Base-by-base conservation (phyloP, 345 rosid genomes). In the Capsella bursapastoris region DNA sequence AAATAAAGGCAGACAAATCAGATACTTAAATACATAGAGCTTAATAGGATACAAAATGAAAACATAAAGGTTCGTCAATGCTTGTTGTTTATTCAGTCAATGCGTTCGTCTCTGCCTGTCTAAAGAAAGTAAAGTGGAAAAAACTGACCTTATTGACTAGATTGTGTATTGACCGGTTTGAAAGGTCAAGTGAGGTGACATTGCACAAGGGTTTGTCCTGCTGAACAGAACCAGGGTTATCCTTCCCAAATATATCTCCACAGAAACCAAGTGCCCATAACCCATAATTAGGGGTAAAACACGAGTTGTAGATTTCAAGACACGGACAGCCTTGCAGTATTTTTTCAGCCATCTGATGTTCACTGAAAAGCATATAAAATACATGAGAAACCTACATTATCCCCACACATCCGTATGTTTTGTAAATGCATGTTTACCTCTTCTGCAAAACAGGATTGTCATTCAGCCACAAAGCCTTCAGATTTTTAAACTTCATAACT, bases 221-320 rank as follows among this genome's bases (percentile, higher is more conserved):
- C 55, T 66, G 47, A 66, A 50, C 44, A 71, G 48, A 69, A 68
- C 82, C 84, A 29, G 94, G 96, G 79, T 85, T 82, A 78, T 87
- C 91, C 82, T 90, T 88, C 55, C 78, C 85, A 81, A 76, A 82
- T 15, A 86, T 55, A 55, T 81, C 95, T 59, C 83, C 97, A 79
- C 95, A 90, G 74, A 85, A 91, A 50, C 93, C 95, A 81, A 94
- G 84, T 5, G 98, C 98, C 98, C 96, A 94, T 15, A 56, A 66
- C 43, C 96, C 92, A 71, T 80, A 94, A 64, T 84, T 91, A 44
- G 18, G 37, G 15, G 96, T 94, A 65, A 90, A 89, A 61, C 40
- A 29, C 6, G 98, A 94, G 80, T 94, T 88, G 77, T 74, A 92
- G 77, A 94, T 91, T 81, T 94, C 96, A 13, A 94, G 79, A 72